These are phyloP conservation scores for Penicillium nordicum DNA, from an alignment of 2,329 filamentous ascomycete genomes.

Conservation along the genomic window DNA sequence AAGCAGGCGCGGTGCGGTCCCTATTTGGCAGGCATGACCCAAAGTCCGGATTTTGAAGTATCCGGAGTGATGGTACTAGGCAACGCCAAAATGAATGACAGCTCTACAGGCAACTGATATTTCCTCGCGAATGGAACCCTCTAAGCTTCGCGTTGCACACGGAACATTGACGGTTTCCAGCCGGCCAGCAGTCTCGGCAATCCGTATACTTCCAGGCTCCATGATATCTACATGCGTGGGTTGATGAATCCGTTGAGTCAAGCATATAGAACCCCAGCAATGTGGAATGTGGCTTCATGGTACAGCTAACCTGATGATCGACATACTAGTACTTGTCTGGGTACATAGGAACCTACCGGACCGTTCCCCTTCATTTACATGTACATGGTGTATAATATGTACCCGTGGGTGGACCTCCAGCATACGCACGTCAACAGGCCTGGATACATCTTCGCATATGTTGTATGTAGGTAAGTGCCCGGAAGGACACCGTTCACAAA, in stretches of 20 bases:
- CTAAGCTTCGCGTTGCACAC: rapidly evolving
- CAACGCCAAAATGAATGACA: neutral
- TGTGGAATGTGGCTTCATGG: no score
- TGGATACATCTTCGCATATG: no score
- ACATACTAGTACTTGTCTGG: neutral
- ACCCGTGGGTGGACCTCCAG: no score
- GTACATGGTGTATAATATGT: no score
- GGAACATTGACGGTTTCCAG: no score
- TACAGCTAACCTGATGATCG: neutral
- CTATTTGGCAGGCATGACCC: neutral
- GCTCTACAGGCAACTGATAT: neutral
- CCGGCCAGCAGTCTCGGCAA: rapidly evolving
- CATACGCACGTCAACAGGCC: no score
- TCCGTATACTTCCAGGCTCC: neutral
- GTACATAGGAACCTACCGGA: neutral
- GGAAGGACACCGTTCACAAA: neutral
- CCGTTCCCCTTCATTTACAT: no score
- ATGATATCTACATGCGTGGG: neutral
- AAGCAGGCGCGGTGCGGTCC: neutral
- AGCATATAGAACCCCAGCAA: no score
- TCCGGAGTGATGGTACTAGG: neutral
- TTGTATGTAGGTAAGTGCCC: no score
- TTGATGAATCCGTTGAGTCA: neutral
- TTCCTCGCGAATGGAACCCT: neutral
- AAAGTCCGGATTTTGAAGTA: no score